Conservation (phyloP, 805 yeast species). For the Yarrowia deformans region DNA sequence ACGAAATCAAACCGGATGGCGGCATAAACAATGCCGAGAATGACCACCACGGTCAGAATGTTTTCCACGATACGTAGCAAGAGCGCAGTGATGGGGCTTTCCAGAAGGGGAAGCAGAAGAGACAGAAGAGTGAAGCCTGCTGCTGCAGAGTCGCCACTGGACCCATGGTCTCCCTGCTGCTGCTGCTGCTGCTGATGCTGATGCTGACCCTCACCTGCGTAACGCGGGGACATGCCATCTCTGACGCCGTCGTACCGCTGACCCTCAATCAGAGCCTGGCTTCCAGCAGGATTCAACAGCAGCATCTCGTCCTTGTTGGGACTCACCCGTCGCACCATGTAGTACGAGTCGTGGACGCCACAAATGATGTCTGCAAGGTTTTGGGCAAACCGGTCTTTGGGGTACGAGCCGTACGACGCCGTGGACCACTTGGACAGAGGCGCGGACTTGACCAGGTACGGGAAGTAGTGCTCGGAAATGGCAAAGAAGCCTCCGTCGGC, state of each 20-base stretch:
- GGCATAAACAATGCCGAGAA: constrained; percentile 47
- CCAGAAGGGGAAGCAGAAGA: constrained; percentile 4
- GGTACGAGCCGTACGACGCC: constrained; percentile 36
- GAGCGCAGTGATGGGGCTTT: constrained; percentile 15
- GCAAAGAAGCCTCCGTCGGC: constrained; percentile 78
- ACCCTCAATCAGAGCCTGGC: constrained; percentile 39
- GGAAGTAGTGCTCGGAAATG: constrained; percentile 76
- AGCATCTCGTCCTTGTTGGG: constrained; percentile 14
- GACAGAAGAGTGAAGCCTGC: not conserved
- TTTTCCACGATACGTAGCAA: constrained; percentile 52
- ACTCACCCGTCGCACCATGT: constrained; percentile 15
- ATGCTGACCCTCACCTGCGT: not conserved
- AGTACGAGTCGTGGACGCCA: constrained; percentile 45
- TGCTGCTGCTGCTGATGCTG: not conserved
- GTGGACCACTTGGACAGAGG: constrained; percentile 71
- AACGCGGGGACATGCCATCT: constrained; percentile 23
- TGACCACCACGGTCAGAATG: constrained; percentile 51
- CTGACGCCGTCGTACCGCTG: not conserved
- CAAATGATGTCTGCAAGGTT: constrained; percentile 41
- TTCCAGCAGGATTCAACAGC: constrained; percentile 24
- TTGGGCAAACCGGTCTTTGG: constrained; percentile 17
- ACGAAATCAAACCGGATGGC: constrained; percentile 45
- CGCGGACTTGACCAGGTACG: constrained; percentile 81
- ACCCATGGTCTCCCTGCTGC: not conserved
- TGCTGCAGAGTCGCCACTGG: not conserved